Percentiles rank a stretch among this genome's conserved stretches.
phyloP scores from a whole-genome alignment of 352 stramenopile genomes.

The Pythium utonaiense region DNA sequence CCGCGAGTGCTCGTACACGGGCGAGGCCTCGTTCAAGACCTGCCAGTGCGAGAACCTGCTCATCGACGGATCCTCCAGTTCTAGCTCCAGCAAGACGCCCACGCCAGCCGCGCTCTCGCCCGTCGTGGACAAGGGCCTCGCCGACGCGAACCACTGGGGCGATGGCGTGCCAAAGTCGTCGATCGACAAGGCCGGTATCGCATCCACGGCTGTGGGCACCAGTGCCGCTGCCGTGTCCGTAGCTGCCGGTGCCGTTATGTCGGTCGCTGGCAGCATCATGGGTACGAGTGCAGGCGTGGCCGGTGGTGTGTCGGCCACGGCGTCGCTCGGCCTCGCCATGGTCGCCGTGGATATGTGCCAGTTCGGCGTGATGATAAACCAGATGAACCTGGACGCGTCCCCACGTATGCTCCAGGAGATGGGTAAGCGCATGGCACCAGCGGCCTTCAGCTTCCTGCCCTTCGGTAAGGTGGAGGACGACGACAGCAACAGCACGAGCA shows the following conservation, averaged over 20 bases:
- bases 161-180: conserved; percentile 49
- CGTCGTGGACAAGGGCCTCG: conserved; percentile 50
- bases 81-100: conserved; percentile 13
- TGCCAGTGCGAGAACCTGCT: conserved; percentile 61
- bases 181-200: conserved; percentile 72
- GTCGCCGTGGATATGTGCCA: conserved; percentile 74
- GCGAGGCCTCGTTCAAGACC: conserved; percentile 45
- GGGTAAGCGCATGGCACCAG: conserved; percentile 63
- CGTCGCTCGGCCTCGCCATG: conserved; percentile 65
- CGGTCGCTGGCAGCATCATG: conserved; percentile 53
- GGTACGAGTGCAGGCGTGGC: conserved; percentile 53
- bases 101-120: conserved; percentile 16
- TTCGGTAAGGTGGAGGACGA: conserved; percentile 45
- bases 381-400: conserved; percentile 78
- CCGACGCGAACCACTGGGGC: conserved; percentile 60
- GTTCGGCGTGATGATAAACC: conserved; percentile 82
- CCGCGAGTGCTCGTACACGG: conserved; percentile 52
- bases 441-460: conserved; percentile 60
- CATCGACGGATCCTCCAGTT: conserved; percentile 7
- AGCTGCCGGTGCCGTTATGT: conserved; percentile 55
- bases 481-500: conserved; percentile 1
- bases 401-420: conserved; percentile 74
- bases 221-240: conserved; percentile 63
- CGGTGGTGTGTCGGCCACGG: conserved; percentile 48
- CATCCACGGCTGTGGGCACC: conserved; percentile 43